Evolutionary conservation across 805 yeast species (phyloP).

Genomic region (Priceomyces melissophilus): DNA sequence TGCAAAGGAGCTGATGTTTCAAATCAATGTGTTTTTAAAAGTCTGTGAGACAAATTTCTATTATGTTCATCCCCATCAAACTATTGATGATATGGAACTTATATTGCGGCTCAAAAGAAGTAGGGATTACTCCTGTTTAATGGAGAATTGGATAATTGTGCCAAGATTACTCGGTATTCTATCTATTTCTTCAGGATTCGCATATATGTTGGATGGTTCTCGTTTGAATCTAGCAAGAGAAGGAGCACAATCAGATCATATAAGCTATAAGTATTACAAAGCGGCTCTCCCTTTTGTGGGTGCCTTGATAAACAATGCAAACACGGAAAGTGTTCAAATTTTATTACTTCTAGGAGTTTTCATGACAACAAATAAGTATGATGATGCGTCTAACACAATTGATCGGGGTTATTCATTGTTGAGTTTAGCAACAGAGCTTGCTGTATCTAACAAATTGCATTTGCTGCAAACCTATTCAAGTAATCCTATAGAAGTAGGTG

Average conservation of each 20-base stretch:
- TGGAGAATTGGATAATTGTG: constrained; percentile 10
- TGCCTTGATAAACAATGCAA: constrained; percentile 12
- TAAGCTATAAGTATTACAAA: constrained; percentile 12
- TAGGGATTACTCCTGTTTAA: constrained; percentile 8
- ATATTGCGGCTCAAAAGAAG: constrained; percentile 6
- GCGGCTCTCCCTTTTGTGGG: constrained; percentile 14
- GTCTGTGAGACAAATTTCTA: constrained; percentile 16
- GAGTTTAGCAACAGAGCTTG: constrained; percentile 13
- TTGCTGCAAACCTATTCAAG: constrained; percentile 8
- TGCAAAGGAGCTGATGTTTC: constrained; percentile 7
- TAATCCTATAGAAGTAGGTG: constrained; percentile 5
- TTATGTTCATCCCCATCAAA: constrained; percentile 10
- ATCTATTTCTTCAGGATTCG: constrained; percentile 13
- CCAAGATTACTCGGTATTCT: constrained; percentile 9
- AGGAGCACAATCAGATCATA: constrained; percentile 8
- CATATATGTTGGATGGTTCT: constrained; percentile 7
- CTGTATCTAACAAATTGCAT: constrained; percentile 10
- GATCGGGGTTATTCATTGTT: constrained; percentile 14
- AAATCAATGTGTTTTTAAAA: constrained; percentile 10
- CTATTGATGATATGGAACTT: constrained; percentile 5
- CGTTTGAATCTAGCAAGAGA: constrained; percentile 2
- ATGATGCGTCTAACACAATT: constrained; percentile 8
- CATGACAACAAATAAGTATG: constrained; percentile 16
- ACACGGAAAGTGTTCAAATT: constrained; percentile 11
- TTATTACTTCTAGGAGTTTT: constrained; percentile 13